These are phyloP conservation scores for Dianthus caryophyllus DNA, from an alignment of 148 eudicot species.

Conservation along the genomic window DNA sequence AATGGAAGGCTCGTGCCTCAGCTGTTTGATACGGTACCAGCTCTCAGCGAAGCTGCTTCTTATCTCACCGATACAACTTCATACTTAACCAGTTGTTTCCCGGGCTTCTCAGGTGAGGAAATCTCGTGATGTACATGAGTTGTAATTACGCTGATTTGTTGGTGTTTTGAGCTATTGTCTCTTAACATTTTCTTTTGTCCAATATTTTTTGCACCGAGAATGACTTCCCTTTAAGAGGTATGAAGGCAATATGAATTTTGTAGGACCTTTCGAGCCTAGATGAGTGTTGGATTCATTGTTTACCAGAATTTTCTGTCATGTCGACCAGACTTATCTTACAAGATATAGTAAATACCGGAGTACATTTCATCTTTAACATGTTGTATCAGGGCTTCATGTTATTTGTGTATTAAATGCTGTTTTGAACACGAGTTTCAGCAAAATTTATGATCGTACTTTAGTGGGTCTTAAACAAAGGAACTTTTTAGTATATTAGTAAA, in stretches of 20 bases:
- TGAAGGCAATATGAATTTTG: neutral
- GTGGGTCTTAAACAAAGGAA: neutral
- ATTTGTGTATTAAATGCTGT: neutral
- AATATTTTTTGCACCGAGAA: neutral
- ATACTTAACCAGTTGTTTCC: constrained; percentile 57
- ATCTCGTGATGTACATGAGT: neutral
- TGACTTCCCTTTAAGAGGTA: neutral
- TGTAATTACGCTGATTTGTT: neutral
- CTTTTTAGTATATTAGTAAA: neutral
- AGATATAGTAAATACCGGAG: neutral
- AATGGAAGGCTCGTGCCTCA: constrained; percentile 48
- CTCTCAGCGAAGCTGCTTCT: constrained; percentile 74
- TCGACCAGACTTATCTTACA: neutral
- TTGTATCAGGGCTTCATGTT: neutral
- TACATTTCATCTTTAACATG: constrained; percentile 8
- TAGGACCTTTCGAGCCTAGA: neutral
- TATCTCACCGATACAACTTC: constrained; percentile 75
- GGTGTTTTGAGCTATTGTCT: neutral
- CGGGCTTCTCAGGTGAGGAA: constrained; percentile 47
- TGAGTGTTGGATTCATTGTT: neutral
- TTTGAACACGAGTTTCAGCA: neutral
- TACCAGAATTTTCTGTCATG: neutral
- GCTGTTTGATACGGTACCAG: constrained; percentile 63
- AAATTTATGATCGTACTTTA: neutral
- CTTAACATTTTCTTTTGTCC: neutral